Evolutionary conservation across 2,329 filamentous ascomycete species (phyloP), one percentile per base, ranked within the genome.

Genomic region (Colletotrichum phormii): DNA sequence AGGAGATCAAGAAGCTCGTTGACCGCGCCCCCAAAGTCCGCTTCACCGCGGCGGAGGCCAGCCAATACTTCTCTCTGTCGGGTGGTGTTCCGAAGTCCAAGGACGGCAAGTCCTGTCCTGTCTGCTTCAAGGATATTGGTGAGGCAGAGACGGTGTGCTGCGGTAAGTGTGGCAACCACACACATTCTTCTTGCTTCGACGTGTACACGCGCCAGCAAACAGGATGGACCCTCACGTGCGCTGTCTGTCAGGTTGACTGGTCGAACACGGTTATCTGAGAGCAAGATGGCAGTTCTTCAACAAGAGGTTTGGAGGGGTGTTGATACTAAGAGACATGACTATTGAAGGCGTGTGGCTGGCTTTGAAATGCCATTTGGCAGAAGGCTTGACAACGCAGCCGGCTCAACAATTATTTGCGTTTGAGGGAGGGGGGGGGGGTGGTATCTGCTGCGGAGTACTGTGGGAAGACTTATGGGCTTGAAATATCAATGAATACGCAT

Each of bases 11-110:
- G 33, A 61, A 51, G 60, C 54, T 75, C 24, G 7, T 75, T 5
- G 35, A 55, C 26, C 24, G 53, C 18, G 67, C 59, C 2, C 66
- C 66, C 18, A 66, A 67, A 42, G 42, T 69, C 33, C 72, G 67
- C 13, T 65, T 65, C 12, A 72, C 59, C n/a, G 29, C 64, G 58
- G 22, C 4, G 6, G 54, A 74, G 49, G 61, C 60, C 15, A 53
- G 59, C 11, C 63, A 29, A 12, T 18, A 75, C 42, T 60, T 64
- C 5, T 59, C 42, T 12, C 63, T 72, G 55, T 72, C 58, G 18
- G 72, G 74, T 6, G 74, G 72, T 42, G 54, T 66, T 7, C 51
- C 61, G 26, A 72, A 72, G 53, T 18, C 49, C 24, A 72, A 68
- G 37, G 60, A 51, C 5, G 61, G 51, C 11, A 62, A 67, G 15